Conservation (phyloP, 2,329 filamentous ascomycete genomes). For the Fusarium albidum region DNA sequence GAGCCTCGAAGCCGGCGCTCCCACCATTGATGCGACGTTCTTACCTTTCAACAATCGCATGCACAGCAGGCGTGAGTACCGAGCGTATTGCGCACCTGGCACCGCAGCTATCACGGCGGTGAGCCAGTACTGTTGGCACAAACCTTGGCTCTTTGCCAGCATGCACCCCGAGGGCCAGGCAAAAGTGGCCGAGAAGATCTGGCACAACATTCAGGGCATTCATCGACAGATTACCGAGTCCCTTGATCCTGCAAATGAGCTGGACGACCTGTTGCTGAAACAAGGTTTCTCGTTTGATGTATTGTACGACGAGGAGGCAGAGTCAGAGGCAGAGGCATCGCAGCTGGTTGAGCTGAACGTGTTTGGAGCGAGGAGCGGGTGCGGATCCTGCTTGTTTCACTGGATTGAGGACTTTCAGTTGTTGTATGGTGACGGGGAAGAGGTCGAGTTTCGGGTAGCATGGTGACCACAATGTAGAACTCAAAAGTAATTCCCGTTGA, state of each 20-base stretch:
- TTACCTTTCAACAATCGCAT: slow-evolving; percentile 52
- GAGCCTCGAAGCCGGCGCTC: slow-evolving; percentile 23
- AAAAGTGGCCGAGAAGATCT: slow-evolving; percentile 26
- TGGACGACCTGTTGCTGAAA: slow-evolving; percentile 42
- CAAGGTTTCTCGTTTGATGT: slow-evolving; percentile 56
- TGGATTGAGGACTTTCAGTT: slow-evolving; percentile 44
- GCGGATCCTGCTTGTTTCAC: slow-evolving; percentile 56
- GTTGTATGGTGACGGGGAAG: slow-evolving; percentile 9
- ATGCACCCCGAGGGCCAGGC: slow-evolving; percentile 8
- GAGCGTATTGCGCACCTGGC: slow-evolving; percentile 52
- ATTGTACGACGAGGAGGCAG: slow-evolving; percentile 43
- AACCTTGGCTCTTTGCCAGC: slow-evolving; percentile 42
- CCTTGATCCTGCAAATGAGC: slow-evolving; percentile 13
- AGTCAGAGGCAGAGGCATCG: slow-evolving; percentile 7
- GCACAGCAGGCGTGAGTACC: slow-evolving; percentile 48
- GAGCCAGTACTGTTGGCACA: slow-evolving; percentile 53
- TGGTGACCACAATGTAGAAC: not conserved
- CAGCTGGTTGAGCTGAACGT: slow-evolving; percentile 55
- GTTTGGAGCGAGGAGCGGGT: slow-evolving; percentile 53
- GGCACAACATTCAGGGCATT: slow-evolving; percentile 9
- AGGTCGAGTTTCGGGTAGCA: slow-evolving; percentile 18
- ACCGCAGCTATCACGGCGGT: slow-evolving; percentile 45
- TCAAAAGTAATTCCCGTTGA: not conserved
- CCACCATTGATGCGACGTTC: slow-evolving; percentile 47
- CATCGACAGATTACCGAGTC: slow-evolving; percentile 14